Percentiles rank a stretch among this genome's conserved stretches.
Evolutionary conservation across 495 filamentous ascomycete species (phyloP).

Genomic region (Aspergillus sclerotiicarbonarius): DNA sequence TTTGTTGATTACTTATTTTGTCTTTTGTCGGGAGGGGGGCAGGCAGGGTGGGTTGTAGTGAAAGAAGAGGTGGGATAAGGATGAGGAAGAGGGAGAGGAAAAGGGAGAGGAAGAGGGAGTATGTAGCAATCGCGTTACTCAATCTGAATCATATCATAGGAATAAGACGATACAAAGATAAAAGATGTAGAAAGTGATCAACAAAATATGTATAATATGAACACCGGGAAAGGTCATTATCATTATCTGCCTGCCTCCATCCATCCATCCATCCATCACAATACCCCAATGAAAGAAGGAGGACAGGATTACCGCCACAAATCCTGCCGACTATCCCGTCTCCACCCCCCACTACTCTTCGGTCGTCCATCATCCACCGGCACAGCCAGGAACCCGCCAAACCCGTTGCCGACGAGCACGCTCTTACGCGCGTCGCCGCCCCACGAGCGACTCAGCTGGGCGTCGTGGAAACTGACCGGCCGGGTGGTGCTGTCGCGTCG

Average conservation of each 20-base stretch:
- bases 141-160: too few species aligned
- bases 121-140: too few species aligned
- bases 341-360: slow-evolving; percentile 37
- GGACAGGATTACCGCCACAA: slow-evolving; percentile 35
- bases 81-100: not conserved
- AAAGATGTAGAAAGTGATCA: too few species aligned
- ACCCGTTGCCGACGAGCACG: slow-evolving; percentile 71
- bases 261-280: too few species aligned
- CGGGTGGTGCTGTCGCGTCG: slow-evolving; percentile 42
- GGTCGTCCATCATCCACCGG: slow-evolving; percentile 54
- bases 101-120: too few species aligned
- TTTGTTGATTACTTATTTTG: slow-evolving; percentile 21
- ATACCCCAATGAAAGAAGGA: not conserved
- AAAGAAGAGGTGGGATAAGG: not conserved
- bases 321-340: slow-evolving; percentile 39
- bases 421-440: slow-evolving; percentile 59
- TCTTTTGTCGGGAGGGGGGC: not conserved
- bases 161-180: too few species aligned
- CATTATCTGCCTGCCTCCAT: not conserved
- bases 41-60: too few species aligned
- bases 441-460: slow-evolving; percentile 56
- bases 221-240: not conserved
- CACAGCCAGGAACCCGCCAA: slow-evolving; percentile 78
- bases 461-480: slow-evolving; percentile 54
- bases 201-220: not conserved